Percentiles rank a stretch among this genome's conserved stretches.
phyloP scores from a whole-genome alignment of 2,329 filamentous ascomycete genomes.

The Arthrocladium fulminans region DNA sequence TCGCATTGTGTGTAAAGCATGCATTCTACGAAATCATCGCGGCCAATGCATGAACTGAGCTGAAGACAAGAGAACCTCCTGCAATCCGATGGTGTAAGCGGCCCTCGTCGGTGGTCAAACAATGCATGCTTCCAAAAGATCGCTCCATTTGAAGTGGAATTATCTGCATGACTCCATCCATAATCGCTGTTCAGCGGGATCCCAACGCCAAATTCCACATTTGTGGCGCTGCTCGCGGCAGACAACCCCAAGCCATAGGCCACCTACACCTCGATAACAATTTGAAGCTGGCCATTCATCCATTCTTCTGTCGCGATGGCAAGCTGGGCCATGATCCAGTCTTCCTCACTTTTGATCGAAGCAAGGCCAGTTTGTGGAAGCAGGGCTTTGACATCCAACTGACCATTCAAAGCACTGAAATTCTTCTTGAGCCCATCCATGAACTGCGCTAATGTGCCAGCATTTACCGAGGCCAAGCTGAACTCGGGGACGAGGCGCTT shows the following conservation, averaged over 20 bases:
- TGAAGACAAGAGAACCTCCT: too few relatives aligned
- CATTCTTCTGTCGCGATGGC: conserved; percentile 36
- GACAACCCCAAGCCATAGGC: neutral
- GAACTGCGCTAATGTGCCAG: conserved; percentile 15
- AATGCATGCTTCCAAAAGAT: too few relatives aligned
- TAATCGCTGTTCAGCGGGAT: too few relatives aligned
- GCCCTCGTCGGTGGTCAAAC: too few relatives aligned
- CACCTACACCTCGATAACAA: conserved; percentile 32
- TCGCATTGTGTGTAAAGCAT: too few relatives aligned
- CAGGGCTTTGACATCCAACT: conserved; percentile 29
- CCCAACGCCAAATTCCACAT: neutral
- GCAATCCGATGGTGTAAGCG: too few relatives aligned
- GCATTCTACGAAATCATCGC: too few relatives aligned
- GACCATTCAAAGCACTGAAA: conserved; percentile 10
- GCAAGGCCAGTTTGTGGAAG: conserved; percentile 34
- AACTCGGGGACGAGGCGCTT: conserved; percentile 20
- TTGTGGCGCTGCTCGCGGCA: neutral
- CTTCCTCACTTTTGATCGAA: conserved; percentile 31
- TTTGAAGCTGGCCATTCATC: conserved; percentile 39
- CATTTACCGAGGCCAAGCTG: conserved; percentile 15
- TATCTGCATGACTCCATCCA: too few relatives aligned
- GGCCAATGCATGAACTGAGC: too few relatives aligned
- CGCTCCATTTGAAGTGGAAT: too few relatives aligned
- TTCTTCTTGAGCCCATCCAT: conserved; percentile 15
- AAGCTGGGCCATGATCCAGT: conserved; percentile 38